These are phyloP conservation scores for Metschnikowia peoriensis DNA, from an alignment of 805 yeast species.

Conservation along the genomic window DNA sequence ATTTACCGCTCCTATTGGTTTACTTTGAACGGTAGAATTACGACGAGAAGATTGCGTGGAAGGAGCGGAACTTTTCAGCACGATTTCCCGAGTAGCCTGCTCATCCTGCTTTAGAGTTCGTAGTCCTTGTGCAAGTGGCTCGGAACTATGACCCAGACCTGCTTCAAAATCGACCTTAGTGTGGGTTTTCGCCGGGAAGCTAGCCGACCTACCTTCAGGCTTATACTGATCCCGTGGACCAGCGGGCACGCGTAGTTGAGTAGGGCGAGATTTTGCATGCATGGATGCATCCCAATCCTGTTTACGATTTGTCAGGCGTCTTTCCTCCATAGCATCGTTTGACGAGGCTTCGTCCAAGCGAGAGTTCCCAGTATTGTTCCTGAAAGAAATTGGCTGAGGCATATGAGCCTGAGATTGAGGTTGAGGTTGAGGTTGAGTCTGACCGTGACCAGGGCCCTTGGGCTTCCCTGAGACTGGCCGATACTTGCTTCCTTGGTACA, in stretches of 20 bases:
- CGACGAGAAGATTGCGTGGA: not conserved
- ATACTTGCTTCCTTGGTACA: slow-evolving; percentile 18
- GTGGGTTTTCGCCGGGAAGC: not conserved
- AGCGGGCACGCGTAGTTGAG: not conserved
- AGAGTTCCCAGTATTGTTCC: not conserved
- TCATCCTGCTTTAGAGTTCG: not conserved
- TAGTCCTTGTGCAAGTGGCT: not conserved
- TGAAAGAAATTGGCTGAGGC: not conserved
- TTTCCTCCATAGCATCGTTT: slow-evolving; percentile 6
- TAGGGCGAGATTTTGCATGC: not conserved
- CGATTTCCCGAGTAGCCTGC: not conserved
- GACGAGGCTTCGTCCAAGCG: not conserved
- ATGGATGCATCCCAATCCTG: slow-evolving; percentile 9
- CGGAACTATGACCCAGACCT: not conserved
- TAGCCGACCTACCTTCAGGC: not conserved
- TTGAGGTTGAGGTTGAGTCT: not conserved
- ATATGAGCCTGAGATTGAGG: not conserved
- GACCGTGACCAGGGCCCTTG: slow-evolving; percentile 2
- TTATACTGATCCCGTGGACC: not conserved
- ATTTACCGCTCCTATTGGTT: not conserved
- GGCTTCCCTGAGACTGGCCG: slow-evolving; percentile 8
- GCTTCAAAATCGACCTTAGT: slow-evolving; percentile 1
- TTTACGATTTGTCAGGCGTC: slow-evolving; percentile 11
- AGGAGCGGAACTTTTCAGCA: not conserved
- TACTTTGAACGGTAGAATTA: not conserved